Base-by-base conservation (phyloP, 2,329 filamentous ascomycete genomes). In the Alternaria sp. region DNA sequence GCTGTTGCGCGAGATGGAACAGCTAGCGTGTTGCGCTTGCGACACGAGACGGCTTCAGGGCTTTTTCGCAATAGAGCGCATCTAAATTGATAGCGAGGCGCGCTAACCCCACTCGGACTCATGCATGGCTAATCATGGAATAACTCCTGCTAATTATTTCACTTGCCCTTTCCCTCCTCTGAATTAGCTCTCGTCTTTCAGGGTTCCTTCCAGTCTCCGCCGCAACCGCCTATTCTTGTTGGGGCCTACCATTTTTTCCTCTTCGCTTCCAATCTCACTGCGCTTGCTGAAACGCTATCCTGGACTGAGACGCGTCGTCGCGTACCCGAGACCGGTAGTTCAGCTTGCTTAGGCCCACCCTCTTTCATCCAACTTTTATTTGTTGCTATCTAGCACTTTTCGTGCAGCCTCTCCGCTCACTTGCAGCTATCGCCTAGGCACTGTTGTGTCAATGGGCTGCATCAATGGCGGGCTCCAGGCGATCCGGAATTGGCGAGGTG, bases 91-190 rank as follows among this genome's bases (percentile, higher is more conserved):
- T 66, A 61, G 71, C 58, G 40, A 64, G 50, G 25, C 56, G 51
- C 62, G 69, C 74, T 77, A 77, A 66, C 74, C 59, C 21, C 50
- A 68, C 64, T 57, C 58, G 70, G 71, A 57, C 65, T 63, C 59
- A 62, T 62, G 60, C 56, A 61, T 67, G 23, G 70, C 69, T 70
- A 71, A 72, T 71, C 70, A 68, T 71, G 72, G 67, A 69, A 67
- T 67, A 67, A 72, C 61, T 65, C 72, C 55, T 74, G 68, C 72
- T 75, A 74, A 76, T 74, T 68, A 71, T 71, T 61, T 65, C 45
- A 56, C 61, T 55, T 58, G 40, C 36, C 52, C 60, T 47, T 63
- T 62, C 57, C 56, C 62, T 64, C 65, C 50, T 61, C 62, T 66
- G 52, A 63, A 59, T 69, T 64, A 59, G 61, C 52, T 65, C 50